Evolutionary conservation across 768 basidiomycete genomes (phyloP).

Genomic region (Podaxis sp.): DNA sequence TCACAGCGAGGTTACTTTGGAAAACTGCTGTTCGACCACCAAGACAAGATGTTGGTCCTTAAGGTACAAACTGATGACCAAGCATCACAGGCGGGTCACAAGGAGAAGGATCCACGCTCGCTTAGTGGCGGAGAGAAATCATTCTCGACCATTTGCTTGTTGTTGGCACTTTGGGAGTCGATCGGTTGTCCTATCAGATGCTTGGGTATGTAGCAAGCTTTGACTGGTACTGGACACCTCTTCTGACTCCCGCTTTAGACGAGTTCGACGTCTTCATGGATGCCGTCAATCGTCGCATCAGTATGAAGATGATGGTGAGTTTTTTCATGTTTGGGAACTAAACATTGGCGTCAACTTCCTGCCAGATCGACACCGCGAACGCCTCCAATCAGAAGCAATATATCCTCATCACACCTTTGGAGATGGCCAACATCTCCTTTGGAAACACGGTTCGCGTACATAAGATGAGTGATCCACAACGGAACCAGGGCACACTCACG

Average conservation of each 20-base stretch:
- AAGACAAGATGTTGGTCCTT: constrained; percentile 54
- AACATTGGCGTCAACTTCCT: constrained; percentile 3
- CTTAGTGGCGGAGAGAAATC: constrained; percentile 95
- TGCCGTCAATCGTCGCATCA: constrained; percentile 84
- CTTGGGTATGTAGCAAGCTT: constrained; percentile 49
- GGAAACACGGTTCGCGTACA: constrained; percentile 71
- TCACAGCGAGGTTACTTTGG: constrained; percentile 86
- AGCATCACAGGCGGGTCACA: constrained; percentile 45
- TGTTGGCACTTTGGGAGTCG: constrained; percentile 95
- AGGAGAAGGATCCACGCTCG: constrained; percentile 82
- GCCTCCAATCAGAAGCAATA: constrained; percentile 87
- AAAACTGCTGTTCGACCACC: constrained; percentile 84
- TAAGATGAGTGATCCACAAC: constrained; percentile 75
- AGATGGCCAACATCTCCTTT: constrained; percentile 70
- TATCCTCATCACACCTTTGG: constrained; percentile 94
- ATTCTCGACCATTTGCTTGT: constrained; percentile 90
- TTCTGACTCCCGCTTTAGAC: constrained; percentile 39
- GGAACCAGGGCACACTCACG: constrained; percentile 47
- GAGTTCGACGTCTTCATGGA: constrained; percentile 99
- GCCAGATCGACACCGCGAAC: constrained; percentile 84
- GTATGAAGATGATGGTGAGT: constrained; percentile 92
- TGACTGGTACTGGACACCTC: not conserved
- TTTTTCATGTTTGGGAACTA: not conserved
- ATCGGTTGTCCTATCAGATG: constrained; percentile 93
- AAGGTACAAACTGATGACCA: constrained; percentile 86